Evolutionary conservation across 2,329 filamentous ascomycete species (phyloP).

Genomic region (Ampelomyces quisqualis): DNA sequence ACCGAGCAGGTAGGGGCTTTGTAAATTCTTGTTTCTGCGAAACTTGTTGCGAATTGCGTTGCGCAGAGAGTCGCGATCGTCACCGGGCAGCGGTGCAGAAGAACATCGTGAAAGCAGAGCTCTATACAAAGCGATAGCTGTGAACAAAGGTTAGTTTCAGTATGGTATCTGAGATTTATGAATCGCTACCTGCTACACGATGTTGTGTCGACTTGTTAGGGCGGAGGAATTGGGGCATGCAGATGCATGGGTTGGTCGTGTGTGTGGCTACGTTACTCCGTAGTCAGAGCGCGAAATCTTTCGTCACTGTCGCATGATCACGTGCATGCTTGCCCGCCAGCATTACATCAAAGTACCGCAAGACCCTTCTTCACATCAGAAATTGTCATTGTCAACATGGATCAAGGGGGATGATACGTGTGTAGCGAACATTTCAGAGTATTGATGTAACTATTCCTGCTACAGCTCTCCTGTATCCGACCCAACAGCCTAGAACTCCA

Average conservation of each 20-base stretch:
- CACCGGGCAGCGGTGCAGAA: constrained; percentile 55
- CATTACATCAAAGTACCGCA: background rate
- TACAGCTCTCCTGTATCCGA: constrained; percentile 14
- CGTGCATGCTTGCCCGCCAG: constrained; percentile 11
- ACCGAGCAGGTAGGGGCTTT: constrained; percentile 61
- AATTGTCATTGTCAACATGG: too few relatives aligned
- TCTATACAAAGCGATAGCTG: constrained; percentile 71
- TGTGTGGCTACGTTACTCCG: background rate
- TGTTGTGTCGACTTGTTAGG: constrained; percentile 53
- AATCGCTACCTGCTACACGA: constrained; percentile 52
- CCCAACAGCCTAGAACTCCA: constrained; percentile 30
- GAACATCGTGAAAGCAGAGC: constrained; percentile 64
- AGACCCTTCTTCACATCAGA: background rate
- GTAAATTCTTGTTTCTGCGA: constrained; percentile 58
- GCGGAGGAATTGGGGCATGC: constrained; percentile 50
- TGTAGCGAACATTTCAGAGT: constrained; percentile 2
- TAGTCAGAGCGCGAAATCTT: constrained; percentile 12
- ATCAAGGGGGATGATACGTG: too few relatives aligned
- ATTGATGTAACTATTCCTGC: background rate
- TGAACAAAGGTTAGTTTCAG: constrained; percentile 2
- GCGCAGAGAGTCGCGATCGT: constrained; percentile 55
- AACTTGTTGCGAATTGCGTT: constrained; percentile 65
- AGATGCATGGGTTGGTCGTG: constrained; percentile 20
- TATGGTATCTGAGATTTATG: background rate
- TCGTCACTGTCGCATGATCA: constrained; percentile 22